Conservation (phyloP, 75 land plant species). For the Adiantum capillusveneris region DNA sequence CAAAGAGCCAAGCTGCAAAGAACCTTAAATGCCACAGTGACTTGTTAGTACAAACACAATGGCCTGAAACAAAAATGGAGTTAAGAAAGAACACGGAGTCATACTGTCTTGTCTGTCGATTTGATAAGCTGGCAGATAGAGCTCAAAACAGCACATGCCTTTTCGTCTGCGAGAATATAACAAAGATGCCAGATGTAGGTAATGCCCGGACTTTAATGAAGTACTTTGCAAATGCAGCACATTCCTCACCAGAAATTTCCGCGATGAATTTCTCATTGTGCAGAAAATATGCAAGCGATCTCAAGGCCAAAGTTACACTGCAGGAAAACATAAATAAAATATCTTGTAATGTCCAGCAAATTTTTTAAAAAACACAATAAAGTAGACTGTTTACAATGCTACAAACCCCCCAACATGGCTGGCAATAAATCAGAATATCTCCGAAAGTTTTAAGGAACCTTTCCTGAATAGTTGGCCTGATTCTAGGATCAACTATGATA, state of each 20-base stretch:
- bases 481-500: too few relatives aligned
- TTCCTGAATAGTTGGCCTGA: too few relatives aligned
- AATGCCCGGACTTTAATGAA: not conserved
- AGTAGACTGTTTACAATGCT: too few relatives aligned
- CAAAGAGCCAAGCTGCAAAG: too few relatives aligned
- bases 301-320: constrained; percentile 4
- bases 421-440: too few relatives aligned
- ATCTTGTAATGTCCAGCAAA: too few relatives aligned
- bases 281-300: not conserved
- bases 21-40: too few relatives aligned
- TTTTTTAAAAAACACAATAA: too few relatives aligned
- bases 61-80: not conserved
- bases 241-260: not conserved
- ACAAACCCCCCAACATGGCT: too few relatives aligned
- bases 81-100: not conserved
- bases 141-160: not conserved
- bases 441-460: too few relatives aligned
- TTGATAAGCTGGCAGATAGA: not conserved
- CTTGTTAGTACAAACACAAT: too few relatives aligned
- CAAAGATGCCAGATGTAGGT: not conserved
- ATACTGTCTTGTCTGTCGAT: not conserved
- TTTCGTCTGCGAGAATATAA: not conserved
- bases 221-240: not conserved
- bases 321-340: too few relatives aligned
- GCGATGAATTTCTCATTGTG: not conserved